Conservation (phyloP, 176 grass and related monocot genomes). For the Zea luxurians region DNA sequence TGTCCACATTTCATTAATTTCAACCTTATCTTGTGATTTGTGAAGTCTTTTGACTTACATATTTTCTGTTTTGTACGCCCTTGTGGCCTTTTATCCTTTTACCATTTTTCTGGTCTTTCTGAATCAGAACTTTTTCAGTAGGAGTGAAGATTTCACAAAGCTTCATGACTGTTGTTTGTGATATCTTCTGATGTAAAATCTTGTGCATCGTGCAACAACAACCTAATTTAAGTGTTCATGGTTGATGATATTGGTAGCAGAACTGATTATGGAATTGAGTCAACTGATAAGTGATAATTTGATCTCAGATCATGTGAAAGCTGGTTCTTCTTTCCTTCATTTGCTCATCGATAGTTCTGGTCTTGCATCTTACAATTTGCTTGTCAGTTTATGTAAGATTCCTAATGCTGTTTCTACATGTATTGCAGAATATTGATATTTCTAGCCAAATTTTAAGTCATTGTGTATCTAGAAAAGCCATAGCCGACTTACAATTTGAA, state of each 20-base stretch:
- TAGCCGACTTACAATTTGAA: no score
- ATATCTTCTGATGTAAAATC: constrained; percentile 10
- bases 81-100: constrained; percentile 9
- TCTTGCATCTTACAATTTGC: constrained; percentile 8
- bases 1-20: background rate
- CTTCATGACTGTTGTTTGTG: constrained; percentile 12
- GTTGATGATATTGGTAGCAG: background rate
- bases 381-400: constrained; percentile 11
- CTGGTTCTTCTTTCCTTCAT: constrained; percentile 7
- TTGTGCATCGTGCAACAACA: background rate
- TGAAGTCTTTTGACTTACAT: constrained; percentile 23
- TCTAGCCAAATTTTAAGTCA: background rate
- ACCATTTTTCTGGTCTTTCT: constrained; percentile 14
- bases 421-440: background rate
- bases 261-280: constrained; percentile 11
- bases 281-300: constrained; percentile 9
- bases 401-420: background rate
- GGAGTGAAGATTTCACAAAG: background rate
- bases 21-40: background rate
- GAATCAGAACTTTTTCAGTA: constrained; percentile 23
- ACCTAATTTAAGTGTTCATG: background rate
- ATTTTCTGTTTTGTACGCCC: constrained; percentile 2
- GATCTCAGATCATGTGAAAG: background rate
- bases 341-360: background rate
- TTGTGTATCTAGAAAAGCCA: no score